phyloP scores from a whole-genome alignment of 345 rosid genomes.

The Melaleuca quinquenervia region DNA sequence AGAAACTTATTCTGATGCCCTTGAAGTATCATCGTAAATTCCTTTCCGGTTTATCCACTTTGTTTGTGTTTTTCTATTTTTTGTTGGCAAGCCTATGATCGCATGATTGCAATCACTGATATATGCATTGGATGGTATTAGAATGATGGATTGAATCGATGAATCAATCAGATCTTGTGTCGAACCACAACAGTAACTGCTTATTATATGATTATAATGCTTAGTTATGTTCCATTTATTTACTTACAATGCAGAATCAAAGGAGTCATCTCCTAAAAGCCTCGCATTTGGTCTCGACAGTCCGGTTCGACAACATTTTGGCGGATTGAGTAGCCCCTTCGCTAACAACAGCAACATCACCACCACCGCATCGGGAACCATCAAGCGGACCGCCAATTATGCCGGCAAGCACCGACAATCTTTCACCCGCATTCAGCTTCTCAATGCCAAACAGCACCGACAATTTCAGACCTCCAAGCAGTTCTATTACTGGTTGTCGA shows the following conservation, averaged over 20 bases:
- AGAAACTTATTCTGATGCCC: background rate
- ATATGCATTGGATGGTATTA: background rate
- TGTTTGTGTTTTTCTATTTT: background rate
- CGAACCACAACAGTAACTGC: background rate
- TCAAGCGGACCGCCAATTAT: background rate
- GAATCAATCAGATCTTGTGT: background rate
- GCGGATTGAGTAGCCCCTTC: background rate
- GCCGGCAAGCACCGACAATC: background rate
- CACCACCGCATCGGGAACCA: background rate
- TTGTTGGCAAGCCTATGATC: background rate
- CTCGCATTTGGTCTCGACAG: background rate
- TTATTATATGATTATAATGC: background rate
- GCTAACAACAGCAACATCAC: background rate
- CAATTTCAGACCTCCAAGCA: background rate
- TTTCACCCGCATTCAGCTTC: background rate
- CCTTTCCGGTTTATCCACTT: background rate
- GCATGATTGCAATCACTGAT: background rate
- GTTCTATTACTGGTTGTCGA: background rate
- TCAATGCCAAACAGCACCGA: background rate
- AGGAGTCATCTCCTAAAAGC: fast-evolving
- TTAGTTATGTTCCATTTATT: background rate
- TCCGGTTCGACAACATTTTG: background rate
- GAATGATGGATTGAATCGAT: background rate
- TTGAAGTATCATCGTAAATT: background rate
- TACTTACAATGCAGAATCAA: background rate